phyloP scores from a whole-genome alignment of 2,329 filamentous ascomycete genomes.

The Exophiala lecanii-corni region DNA sequence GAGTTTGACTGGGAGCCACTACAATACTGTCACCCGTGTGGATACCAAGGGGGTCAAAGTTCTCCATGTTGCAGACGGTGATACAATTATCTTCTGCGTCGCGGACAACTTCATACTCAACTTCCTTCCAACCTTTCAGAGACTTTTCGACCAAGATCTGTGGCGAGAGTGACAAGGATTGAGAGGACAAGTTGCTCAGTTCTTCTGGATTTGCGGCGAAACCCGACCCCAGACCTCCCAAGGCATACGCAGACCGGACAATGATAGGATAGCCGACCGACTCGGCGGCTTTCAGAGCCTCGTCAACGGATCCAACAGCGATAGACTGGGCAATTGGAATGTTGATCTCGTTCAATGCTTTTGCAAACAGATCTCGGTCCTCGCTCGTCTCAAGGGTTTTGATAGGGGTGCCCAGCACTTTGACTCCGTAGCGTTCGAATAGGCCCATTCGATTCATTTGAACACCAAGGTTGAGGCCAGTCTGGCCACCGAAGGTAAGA shows the following conservation, averaged over 20 bases:
- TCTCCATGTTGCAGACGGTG: constrained; percentile 98
- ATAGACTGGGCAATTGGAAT: constrained; percentile 97
- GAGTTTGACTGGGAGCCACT: constrained; percentile 90
- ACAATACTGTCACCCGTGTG: constrained; percentile 99
- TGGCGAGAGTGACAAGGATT: constrained; percentile 86
- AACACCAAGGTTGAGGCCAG: constrained; percentile 91
- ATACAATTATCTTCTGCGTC: constrained; percentile 99
- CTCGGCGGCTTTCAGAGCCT: constrained; percentile 81
- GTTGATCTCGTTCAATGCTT: constrained; percentile 93
- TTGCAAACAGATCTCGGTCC: constrained; percentile 92
- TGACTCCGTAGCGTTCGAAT: constrained; percentile 92
- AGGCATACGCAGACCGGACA: constrained; percentile 90
- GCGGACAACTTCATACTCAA: constrained; percentile 96
- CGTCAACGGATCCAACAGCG: constrained; percentile 84
- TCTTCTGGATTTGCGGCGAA: constrained; percentile 94
- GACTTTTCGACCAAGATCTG: constrained; percentile 98
- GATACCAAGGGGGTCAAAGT: constrained; percentile 95
- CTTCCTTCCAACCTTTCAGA: constrained; percentile 98
- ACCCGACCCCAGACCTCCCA: constrained; percentile 92
- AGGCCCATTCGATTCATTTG: constrained; percentile 95
- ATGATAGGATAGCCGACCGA: constrained; percentile 95
- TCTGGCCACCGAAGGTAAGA: constrained; percentile 95
- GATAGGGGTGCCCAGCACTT: constrained; percentile 91
- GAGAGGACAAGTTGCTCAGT: constrained; percentile 85
- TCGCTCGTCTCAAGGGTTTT: constrained; percentile 91